A percentile compares a stretch with the other conserved stretches of the same genome.
phyloP scores from a whole-genome alignment of 2,329 filamentous ascomycete species.

The Diatrype stigma region DNA sequence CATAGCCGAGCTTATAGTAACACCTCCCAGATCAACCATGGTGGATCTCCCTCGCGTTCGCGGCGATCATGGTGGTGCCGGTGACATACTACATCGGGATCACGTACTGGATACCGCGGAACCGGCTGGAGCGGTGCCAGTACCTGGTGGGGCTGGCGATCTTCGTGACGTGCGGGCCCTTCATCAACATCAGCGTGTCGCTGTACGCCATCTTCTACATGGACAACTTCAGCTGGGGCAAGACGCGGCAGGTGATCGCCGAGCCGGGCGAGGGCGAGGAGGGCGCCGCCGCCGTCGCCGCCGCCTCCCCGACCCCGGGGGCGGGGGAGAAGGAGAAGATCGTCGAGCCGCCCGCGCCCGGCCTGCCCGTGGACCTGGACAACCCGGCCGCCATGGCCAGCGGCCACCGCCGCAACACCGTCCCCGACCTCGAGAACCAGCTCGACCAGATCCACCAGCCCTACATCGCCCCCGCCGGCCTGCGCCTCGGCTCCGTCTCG shows the following conservation, averaged over 20 bases:
- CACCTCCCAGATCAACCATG: constrained; percentile 11
- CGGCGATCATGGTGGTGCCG: constrained; percentile 24
- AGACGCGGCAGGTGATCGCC: constrained; percentile 23
- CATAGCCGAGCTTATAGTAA: too few species aligned
- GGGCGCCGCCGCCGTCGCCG: neutral
- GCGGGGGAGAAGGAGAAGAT: neutral
- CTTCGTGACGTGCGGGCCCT: constrained; percentile 24
- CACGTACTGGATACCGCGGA: constrained; percentile 23
- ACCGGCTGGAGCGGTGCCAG: constrained; percentile 18
- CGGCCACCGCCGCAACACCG: neutral
- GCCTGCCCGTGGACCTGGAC: neutral
- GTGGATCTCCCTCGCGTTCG: constrained; percentile 22
- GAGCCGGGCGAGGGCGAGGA: constrained; percentile 13
- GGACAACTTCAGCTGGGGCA: constrained; percentile 31
- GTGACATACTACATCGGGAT: constrained; percentile 24
- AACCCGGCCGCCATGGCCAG: neutral
- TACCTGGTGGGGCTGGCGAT: constrained; percentile 24
- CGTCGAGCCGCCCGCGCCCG: neutral
- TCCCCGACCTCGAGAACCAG: neutral
- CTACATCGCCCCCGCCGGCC: neutral
- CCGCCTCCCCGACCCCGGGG: neutral
- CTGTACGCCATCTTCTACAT: constrained; percentile 26
- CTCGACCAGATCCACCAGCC: neutral
- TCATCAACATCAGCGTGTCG: constrained; percentile 27
- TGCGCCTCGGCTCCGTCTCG: neutral